Percentiles rank a stretch among this genome's conserved stretches.
Conservation (phyloP, 208 protist genomes). For the Trypanosoma congolense region DNA sequence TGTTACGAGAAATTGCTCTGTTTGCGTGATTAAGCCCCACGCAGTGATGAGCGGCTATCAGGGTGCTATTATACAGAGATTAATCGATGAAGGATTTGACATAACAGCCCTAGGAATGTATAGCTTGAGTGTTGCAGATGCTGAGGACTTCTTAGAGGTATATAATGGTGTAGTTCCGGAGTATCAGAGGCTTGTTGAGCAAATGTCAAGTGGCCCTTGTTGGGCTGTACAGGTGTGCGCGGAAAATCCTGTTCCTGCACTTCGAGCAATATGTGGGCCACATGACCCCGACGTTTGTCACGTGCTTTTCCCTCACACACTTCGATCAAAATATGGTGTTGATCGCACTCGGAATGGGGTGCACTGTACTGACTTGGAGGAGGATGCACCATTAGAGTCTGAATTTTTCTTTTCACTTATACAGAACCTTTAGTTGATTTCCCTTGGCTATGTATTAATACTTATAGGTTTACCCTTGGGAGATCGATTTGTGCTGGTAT, state of each 20-base stretch:
- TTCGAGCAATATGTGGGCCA: slow-evolving; percentile 87
- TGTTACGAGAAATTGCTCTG: slow-evolving; percentile 80
- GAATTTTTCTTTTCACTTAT: slow-evolving; percentile 92
- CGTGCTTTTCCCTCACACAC: slow-evolving; percentile 88
- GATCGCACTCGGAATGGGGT: slow-evolving; percentile 88
- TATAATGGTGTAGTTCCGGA: slow-evolving; percentile 95
- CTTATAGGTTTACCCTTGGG: too few relatives aligned
- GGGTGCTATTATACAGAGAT: slow-evolving; percentile 85
- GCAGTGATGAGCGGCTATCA: slow-evolving; percentile 86
- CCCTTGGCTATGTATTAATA: too few relatives aligned
- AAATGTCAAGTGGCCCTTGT: slow-evolving; percentile 85
- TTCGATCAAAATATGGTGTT: slow-evolving; percentile 88
- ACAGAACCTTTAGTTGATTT: slow-evolving; percentile 40
- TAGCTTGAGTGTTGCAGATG: slow-evolving; percentile 80
- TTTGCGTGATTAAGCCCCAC: slow-evolving; percentile 95
- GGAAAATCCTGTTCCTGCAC: slow-evolving; percentile 75
- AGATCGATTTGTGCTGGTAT: too few relatives aligned
- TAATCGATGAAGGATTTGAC: slow-evolving; percentile 91
- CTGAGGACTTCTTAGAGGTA: slow-evolving; percentile 96
- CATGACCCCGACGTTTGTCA: slow-evolving; percentile 89
- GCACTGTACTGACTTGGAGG: slow-evolving; percentile 95
- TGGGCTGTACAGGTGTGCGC: slow-evolving; percentile 87
- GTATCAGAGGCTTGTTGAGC: slow-evolving; percentile 89
- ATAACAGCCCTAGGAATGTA: slow-evolving; percentile 90
- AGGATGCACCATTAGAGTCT: slow-evolving; percentile 93